Base-by-base conservation (phyloP, 73 alveolate genomes). In the Paraurostyla sp. region DNA sequence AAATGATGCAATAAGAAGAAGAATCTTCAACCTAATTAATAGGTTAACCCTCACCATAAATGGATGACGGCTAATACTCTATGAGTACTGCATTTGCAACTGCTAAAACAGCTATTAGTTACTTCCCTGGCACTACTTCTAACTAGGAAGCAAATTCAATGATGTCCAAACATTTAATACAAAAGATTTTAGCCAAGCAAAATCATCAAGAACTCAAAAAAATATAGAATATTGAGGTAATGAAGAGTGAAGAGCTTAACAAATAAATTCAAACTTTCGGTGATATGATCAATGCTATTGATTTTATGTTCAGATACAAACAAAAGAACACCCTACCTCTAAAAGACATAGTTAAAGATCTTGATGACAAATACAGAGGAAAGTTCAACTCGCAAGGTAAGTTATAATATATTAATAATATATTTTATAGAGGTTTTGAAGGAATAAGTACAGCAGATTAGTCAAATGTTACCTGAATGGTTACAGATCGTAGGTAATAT, bases 391-490 rank as follows among this genome's bases (percentile, higher is more conserved):
- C 82, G 2, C 35, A 38, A 40, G 82, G 82, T 65, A 65, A 59
- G 15, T 7, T 65, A 7, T 35, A 38, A 6, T 65, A 38, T 13
- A 15, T 15, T 65, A 15, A 13, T 11, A 65, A 1, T 36, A 38
- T 38, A 2, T 65, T 35, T 16, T 60, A 38, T 65, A 65, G 82
- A 65, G 29, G 18, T 65, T 2, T 65, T 65, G 23, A 36, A 30
- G 15, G 58, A 65, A 3, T 38, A 65, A 22, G 41, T 65, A 7
- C 35, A 33, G 2, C 1, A 65, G 38, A 1, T 65, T 2, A 36
- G 60, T 65, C 18, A 33, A 38, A 65, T 65, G 6, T 30, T 65
- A 38, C 82, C 82, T 13, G 82, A 65, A 13, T 65, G 82, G 82
- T 38, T 65, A 7, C 41, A 65, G 25, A 38, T 40, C 9, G 4